Conservation (phyloP, 139 green algal species). For the Closterium sp. region DNA sequence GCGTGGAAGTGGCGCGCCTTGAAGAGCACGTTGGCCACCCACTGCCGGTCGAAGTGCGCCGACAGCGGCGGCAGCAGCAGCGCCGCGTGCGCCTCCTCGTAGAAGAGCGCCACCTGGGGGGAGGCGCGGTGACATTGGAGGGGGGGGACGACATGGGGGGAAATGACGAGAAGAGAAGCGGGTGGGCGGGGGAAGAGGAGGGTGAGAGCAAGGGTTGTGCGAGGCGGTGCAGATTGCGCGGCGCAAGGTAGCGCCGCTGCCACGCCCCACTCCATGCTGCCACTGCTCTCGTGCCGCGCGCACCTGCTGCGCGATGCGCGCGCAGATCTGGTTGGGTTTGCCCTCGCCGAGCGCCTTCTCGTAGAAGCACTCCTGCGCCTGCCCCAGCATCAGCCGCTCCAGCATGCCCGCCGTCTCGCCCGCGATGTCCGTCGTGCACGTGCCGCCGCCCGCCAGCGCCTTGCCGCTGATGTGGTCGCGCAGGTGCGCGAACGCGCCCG, state of each 20-base stretch:
- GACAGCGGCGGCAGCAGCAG: slow-evolving; percentile 41
- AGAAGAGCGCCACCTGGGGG: slow-evolving; percentile 39
- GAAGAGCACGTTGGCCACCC: slow-evolving; percentile 44
- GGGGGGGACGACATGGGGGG: background rate
- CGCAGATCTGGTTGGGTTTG: slow-evolving; percentile 69
- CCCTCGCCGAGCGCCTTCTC: slow-evolving; percentile 79
- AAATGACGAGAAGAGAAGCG: background rate
- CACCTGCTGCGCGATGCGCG: slow-evolving; percentile 74
- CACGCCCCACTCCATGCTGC: background rate
- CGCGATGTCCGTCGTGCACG: slow-evolving; percentile 65
- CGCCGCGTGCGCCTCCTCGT: slow-evolving; percentile 50
- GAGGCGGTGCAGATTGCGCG: no score
- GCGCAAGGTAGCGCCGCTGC: no score
- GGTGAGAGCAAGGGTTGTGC: background rate
- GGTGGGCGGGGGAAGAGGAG: background rate
- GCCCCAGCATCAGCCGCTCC: slow-evolving; percentile 91
- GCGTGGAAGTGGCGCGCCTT: slow-evolving; percentile 50
- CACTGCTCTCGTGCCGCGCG: slow-evolving; percentile 7
- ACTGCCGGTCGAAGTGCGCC: slow-evolving; percentile 47
- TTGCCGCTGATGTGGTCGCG: slow-evolving; percentile 64
- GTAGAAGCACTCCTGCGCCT: slow-evolving; percentile 88
- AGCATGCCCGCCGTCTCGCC: slow-evolving; percentile 78
- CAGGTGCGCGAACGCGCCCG: slow-evolving; percentile 74
- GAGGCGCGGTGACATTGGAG: background rate
- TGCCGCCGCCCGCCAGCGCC: slow-evolving; percentile 12